A percentile compares a stretch with the other conserved stretches of the same genome.
Evolutionary conservation across 2,329 filamentous ascomycete species (phyloP).

Genomic region (Colletotrichum liaoningense): DNA sequence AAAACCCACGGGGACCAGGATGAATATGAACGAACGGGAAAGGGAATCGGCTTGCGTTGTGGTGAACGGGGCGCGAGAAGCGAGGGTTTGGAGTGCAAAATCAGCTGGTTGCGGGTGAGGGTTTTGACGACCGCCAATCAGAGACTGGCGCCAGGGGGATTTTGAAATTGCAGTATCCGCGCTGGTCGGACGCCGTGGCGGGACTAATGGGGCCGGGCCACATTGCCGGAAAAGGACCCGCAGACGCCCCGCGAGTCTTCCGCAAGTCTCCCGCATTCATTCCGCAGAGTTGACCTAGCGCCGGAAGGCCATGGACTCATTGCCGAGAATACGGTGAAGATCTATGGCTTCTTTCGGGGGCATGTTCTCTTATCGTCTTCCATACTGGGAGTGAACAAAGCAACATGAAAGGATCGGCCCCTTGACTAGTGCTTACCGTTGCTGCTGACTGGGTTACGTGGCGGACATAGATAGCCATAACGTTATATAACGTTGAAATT

Average conservation of each 20-base stretch:
- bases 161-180: not conserved
- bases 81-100: not conserved
- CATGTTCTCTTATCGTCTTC: no score
- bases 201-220: not conserved
- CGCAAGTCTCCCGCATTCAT: not conserved
- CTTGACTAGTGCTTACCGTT: not conserved
- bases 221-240: not conserved
- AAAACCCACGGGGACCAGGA: accelerated
- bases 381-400: not conserved
- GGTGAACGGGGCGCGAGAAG: not conserved
- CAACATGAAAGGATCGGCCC: not conserved
- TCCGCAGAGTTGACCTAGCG: not conserved
- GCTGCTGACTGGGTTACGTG: not conserved
- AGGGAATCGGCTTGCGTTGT: not conserved
- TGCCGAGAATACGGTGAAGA: not conserved
- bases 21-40: not conserved
- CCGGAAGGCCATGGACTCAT: not conserved
- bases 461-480: not conserved
- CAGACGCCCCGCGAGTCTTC: not conserved
- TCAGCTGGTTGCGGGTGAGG: not conserved
- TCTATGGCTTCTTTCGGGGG: not conserved
- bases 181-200: not conserved
- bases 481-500: not conserved
- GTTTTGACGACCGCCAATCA: not conserved
- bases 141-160: not conserved